These are phyloP conservation scores for Groenewaldozyma tartarivorans DNA, from an alignment of 805 yeast genomes.

Conservation along the genomic window DNA sequence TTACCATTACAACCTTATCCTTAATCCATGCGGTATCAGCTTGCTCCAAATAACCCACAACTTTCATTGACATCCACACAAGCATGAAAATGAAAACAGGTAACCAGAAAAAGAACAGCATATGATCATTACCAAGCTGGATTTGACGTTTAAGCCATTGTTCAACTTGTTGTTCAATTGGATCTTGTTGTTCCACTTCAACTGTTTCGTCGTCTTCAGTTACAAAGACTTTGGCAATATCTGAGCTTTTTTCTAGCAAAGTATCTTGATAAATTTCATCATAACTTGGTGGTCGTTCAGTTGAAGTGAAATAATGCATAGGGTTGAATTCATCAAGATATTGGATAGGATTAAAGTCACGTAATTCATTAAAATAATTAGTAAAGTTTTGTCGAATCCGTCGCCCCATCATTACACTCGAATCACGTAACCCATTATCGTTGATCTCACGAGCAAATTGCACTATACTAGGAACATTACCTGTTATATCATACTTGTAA, in stretches of 20 bases:
- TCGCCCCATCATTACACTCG: neutral
- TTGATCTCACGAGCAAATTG: neutral
- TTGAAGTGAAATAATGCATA: neutral
- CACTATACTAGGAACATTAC: neutral
- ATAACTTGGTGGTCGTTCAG: constrained; percentile 18
- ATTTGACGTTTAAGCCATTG: constrained; percentile 22
- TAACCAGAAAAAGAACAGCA: constrained; percentile 85
- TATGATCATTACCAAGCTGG: constrained; percentile 58
- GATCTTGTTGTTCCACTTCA: constrained; percentile 11
- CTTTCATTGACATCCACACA: constrained; percentile 25
- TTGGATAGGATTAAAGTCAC: neutral
- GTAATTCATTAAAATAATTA: constrained; percentile 2
- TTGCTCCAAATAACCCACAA: constrained; percentile 11
- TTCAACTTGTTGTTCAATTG: constrained; percentile 26
- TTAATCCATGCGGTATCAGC: constrained; percentile 6
- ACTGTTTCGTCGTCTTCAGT: constrained; percentile 11
- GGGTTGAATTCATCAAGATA: constrained; percentile 3
- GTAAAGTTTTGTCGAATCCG: neutral
- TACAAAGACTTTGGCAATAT: constrained; percentile 14
- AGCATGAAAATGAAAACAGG: constrained; percentile 48
- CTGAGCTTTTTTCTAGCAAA: constrained; percentile 8
- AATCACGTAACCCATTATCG: neutral
- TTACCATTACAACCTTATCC: constrained; percentile 6
- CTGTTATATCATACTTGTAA: neutral
- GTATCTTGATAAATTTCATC: constrained; percentile 21